A percentile compares a stretch with the other conserved stretches of the same genome.
These are phyloP conservation scores for Gnomoniopsis smithogilvyi DNA, from an alignment of 2,329 filamentous ascomycete species.

Conservation along the genomic window DNA sequence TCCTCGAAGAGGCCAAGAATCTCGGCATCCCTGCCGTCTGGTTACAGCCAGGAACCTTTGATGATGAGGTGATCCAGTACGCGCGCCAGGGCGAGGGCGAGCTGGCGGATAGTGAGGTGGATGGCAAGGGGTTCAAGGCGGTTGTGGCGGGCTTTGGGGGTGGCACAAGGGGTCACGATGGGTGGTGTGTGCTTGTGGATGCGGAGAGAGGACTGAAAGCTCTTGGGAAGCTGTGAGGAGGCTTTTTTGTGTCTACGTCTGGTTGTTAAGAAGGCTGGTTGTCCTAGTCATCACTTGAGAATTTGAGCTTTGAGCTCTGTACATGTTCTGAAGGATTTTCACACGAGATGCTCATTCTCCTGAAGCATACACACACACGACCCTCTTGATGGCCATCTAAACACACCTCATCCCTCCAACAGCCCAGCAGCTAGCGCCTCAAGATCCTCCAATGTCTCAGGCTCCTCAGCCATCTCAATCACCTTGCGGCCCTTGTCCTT, in stretches of 20 bases:
- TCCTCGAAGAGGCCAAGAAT: conserved; percentile 74
- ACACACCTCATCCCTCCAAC: conserved; percentile 44
- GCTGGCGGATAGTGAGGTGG: conserved; percentile 26
- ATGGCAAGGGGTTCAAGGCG: conserved; percentile 52
- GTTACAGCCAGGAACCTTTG: conserved; percentile 88
- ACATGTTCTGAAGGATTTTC: too few relatives aligned
- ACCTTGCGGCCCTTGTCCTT: conserved; percentile 51
- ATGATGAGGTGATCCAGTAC: conserved; percentile 69
- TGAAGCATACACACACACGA: neutral
- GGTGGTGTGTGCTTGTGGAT: conserved; percentile 87
- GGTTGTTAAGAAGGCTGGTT: too few relatives aligned
- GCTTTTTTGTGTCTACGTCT: too few relatives aligned
- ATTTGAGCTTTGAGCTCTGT: too few relatives aligned
- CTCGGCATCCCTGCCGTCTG: conserved; percentile 73
- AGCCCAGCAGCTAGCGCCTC: conserved; percentile 74
- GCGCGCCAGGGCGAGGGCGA: conserved; percentile 52
- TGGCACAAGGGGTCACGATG: conserved; percentile 55
- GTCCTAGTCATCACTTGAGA: too few relatives aligned
- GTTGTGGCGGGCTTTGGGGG: conserved; percentile 67
- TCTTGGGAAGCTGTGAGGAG: conserved; percentile 45
- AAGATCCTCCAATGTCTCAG: conserved; percentile 75
- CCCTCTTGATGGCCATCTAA: too few relatives aligned
- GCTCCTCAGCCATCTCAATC: conserved; percentile 63
- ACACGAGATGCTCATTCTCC: neutral
- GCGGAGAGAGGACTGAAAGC: conserved; percentile 63